Evolutionary conservation across 495 filamentous ascomycete species (phyloP).

Genomic region (Mytilinidion resinicola): DNA sequence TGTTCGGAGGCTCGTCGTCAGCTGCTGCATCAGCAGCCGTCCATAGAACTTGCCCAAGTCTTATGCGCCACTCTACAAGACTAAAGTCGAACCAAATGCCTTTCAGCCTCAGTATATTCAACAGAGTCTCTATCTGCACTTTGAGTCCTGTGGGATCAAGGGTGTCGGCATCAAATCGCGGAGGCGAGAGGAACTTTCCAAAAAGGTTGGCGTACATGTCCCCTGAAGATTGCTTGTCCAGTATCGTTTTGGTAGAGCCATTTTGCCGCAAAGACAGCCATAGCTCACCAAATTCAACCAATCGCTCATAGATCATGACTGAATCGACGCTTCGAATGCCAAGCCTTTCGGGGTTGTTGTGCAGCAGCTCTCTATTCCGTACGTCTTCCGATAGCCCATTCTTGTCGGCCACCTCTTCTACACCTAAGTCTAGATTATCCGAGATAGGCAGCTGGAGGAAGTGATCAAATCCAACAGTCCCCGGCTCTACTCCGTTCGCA

Average conservation of each 20-base stretch:
- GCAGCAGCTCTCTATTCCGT: conserved; percentile 29
- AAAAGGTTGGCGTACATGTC: conserved; percentile 45
- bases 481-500: conserved; percentile 64
- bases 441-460: conserved; percentile 63
- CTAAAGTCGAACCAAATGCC: conserved; percentile 73
- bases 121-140: conserved; percentile 47
- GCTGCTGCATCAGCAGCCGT: conserved; percentile 42
- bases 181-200: conserved; percentile 41
- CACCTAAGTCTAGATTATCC: conserved; percentile 48
- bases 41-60: conserved; percentile 78
- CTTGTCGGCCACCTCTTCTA: conserved; percentile 23
- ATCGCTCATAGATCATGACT: conserved; percentile 41
- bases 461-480: conserved; percentile 67
- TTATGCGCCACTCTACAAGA: conserved; percentile 70
- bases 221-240: conserved; percentile 41
- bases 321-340: conserved; percentile 42
- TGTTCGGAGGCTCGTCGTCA: conserved; percentile 42
- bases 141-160: conserved; percentile 39
- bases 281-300: conserved; percentile 41
- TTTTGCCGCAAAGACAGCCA: conserved; percentile 37
- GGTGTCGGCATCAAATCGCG: conserved; percentile 33
- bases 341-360: conserved; percentile 34
- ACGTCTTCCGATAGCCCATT: conserved; percentile 17
- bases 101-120: conserved; percentile 41
- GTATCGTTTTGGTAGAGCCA: conserved; percentile 33